These are phyloP conservation scores for Carex sylvatica DNA, from an alignment of 202 grass and related monocot genomes.

Conservation along the genomic window DNA sequence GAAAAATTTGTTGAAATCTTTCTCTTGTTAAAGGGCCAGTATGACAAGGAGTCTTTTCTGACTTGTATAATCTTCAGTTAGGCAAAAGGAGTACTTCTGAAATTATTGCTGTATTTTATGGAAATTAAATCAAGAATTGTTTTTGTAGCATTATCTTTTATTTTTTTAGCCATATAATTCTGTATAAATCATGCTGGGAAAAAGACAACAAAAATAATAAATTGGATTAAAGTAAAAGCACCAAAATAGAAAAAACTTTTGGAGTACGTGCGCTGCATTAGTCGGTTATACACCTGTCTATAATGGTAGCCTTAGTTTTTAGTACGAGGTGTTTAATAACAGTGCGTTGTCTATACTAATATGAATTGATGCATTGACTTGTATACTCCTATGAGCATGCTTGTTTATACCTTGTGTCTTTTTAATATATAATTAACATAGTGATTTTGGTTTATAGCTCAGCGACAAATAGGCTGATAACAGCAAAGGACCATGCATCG, in stretches of 20 bases:
- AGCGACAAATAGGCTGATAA: conserved; percentile 63
- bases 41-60: neutral
- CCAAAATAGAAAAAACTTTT: neutral
- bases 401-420: neutral
- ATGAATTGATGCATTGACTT: neutral
- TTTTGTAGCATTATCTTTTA: neutral
- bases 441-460: conserved; percentile 37
- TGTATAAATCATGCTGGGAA: neutral
- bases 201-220: neutral
- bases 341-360: neutral
- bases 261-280: neutral
- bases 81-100: neutral
- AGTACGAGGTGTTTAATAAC: neutral
- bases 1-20: neutral
- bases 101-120: neutral
- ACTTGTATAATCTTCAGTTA: neutral
- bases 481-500: conserved; percentile 75
- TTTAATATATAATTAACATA: neutral
- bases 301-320: neutral
- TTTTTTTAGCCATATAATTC: neutral
- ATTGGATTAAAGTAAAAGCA: neutral
- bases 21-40: neutral
- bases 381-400: neutral
- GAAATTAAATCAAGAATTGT: neutral
- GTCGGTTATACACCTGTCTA: neutral